Base-by-base conservation (phyloP, 2,329 filamentous ascomycete species). In the Nothophoma quercina region DNA sequence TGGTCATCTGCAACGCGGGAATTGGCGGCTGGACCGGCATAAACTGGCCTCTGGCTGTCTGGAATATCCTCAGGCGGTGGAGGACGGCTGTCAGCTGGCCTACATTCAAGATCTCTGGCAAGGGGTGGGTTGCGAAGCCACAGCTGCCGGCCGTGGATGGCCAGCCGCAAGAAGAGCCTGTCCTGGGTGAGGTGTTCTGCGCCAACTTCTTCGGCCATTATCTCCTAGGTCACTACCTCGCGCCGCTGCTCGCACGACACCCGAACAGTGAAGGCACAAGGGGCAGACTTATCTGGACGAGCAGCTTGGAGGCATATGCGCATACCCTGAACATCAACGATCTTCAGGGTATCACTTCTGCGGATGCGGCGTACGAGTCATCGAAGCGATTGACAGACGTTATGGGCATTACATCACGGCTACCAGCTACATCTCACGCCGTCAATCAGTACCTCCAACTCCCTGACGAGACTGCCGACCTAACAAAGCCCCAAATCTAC, bases 201-300 rank as follows among this genome's bases (percentile, higher is more conserved):
- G 88, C 93, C 41, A 98, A 98, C 69, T 83, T 96, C 23, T 98
- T 99, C 70, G 95, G 95, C 0, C 95, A 99, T 77, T 98, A 99
- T 72, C 78, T 97, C 67, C 85, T 99, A 19, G 85, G 85, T 13
- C 93, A 96, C 72, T 86, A 88, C 68, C 82, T 98, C 9, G 82
- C 89, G 61, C 88, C 91, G 0, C 79, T 97, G 9, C 82, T 99
- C 33, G 62, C 63, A 77, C 79, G 64, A 78, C 85, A 42, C 69
- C 68, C 13, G 67, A 74, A 13, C 63, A 66, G 32, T 59, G 75
- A 50, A 18, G 51, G 61, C 58, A 75, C 30, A 69, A 78, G 57
- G 39, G 89, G 86, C 7, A 85, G 91, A 42, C 83, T 99, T 44
- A 83, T 98, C 58, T 98, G 93, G 93, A 86, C 92, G 8, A 90